Percentiles rank a stretch among this genome's conserved stretches.
phyloP scores from a whole-genome alignment of 345 rosid species.

The Camelina neglecta region DNA sequence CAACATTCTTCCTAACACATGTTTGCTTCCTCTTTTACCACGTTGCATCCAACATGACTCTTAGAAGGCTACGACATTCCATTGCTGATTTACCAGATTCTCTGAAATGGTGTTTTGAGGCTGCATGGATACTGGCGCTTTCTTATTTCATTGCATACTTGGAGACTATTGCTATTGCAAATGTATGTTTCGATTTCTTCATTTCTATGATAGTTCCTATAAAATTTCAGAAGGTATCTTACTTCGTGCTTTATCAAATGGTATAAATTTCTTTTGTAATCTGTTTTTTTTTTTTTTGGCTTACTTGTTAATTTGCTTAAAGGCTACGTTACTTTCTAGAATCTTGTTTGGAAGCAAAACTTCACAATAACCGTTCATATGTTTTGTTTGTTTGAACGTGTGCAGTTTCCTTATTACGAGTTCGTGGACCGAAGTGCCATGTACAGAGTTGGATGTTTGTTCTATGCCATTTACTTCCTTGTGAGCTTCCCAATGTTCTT shows the following conservation, averaged over 20 bases:
- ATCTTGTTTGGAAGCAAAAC: neutral
- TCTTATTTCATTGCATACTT: conserved; percentile 95
- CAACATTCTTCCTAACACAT: conserved; percentile 92
- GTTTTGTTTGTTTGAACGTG: neutral
- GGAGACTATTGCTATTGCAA: conserved; percentile 92
- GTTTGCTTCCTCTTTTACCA: conserved; percentile 97
- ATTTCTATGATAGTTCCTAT: neutral
- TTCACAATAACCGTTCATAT: neutral
- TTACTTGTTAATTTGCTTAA: neutral
- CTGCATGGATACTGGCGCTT: conserved; percentile 87
- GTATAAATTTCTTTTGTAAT: neutral
- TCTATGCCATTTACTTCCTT: conserved; percentile 93
- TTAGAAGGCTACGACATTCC: conserved; percentile 77
- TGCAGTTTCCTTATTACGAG: conserved; percentile 97
- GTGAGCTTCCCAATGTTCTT: conserved; percentile 99
- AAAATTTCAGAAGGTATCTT: neutral
- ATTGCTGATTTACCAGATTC: conserved; percentile 70
- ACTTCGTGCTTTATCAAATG: neutral
- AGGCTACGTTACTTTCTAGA: neutral
- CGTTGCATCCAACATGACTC: conserved; percentile 85
- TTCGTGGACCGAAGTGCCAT: conserved; percentile 94
- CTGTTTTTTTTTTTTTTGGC: neutral
- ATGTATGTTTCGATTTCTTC: conserved; percentile 53
- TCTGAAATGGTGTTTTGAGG: conserved; percentile 71
- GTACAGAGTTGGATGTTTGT: conserved; percentile 95